Evolutionary conservation across 2,329 filamentous ascomycete genomes (phyloP).

Genomic region (Aureobasidium leucospermi): DNA sequence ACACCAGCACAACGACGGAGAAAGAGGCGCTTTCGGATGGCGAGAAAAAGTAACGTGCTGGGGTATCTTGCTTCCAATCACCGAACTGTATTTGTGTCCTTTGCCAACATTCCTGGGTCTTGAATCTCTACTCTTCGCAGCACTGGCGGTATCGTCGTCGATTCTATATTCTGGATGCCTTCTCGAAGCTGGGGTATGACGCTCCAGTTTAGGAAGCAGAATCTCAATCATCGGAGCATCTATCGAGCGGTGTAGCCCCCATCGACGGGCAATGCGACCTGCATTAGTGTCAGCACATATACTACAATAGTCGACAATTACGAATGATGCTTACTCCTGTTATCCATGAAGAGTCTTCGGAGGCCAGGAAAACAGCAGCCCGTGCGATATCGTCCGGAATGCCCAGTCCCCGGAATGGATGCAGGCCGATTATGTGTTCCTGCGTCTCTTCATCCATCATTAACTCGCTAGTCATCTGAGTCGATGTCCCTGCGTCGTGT

Average conservation of each 20-base stretch:
- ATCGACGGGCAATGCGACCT: conserved; percentile 12
- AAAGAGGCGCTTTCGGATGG: not conserved
- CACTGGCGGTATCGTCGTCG: not conserved
- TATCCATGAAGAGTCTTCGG: conserved; percentile 19
- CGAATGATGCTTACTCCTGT: conserved; percentile 14
- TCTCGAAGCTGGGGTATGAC: not conserved
- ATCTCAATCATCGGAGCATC: not conserved
- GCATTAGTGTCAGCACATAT: not conserved
- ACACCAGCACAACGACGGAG: not conserved
- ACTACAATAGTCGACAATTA: not conserved
- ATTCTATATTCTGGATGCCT: not conserved
- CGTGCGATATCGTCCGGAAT: conserved; percentile 17
- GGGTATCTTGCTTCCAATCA: conserved; percentile 1
- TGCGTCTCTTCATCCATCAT: conserved; percentile 26
- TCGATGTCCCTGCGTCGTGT: not conserved
- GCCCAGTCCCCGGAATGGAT: conserved; percentile 29
- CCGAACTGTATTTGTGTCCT: not conserved
- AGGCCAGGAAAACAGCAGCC: conserved; percentile 19
- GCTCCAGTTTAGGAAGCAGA: not conserved
- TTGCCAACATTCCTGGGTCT: not conserved
- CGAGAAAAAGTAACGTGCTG: not conserved
- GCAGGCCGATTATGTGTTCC: conserved; percentile 22
- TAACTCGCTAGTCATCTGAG: conserved; percentile 9
- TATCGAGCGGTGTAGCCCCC: conserved; percentile 12
- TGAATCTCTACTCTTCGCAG: not conserved